Evolutionary conservation across 2,329 filamentous ascomycete genomes (phyloP).

Genomic region (Neodidymelliopsis sp.): DNA sequence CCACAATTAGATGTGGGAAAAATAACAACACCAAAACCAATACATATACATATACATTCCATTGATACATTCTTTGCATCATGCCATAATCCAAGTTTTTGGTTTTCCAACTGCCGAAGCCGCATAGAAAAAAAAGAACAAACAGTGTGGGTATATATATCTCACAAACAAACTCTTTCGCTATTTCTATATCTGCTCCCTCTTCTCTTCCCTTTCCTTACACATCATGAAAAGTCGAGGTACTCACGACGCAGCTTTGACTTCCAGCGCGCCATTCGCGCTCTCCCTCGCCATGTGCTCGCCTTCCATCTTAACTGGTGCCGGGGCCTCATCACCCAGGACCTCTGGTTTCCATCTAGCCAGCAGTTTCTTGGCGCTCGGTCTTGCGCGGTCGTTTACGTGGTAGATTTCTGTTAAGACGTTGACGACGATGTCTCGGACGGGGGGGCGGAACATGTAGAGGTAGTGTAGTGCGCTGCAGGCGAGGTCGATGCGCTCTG

Average conservation of each 20-base stretch:
- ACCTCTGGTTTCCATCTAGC: conserved; percentile 63
- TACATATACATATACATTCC: too few relatives aligned
- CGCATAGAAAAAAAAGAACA: too few relatives aligned
- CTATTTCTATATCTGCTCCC: too few relatives aligned
- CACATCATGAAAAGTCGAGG: too few relatives aligned
- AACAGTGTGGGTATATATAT: too few relatives aligned
- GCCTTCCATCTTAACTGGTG: conserved; percentile 33
- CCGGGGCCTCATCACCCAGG: conserved; percentile 37
- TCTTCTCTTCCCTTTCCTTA: too few relatives aligned
- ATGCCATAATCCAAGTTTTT: too few relatives aligned
- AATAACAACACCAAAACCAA: too few relatives aligned
- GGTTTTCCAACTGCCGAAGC: too few relatives aligned
- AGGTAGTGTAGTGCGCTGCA: conserved; percentile 64
- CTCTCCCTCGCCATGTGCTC: conserved; percentile 29
- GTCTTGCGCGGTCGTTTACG: conserved; percentile 55
- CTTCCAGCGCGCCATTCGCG: conserved; percentile 39
- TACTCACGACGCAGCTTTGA: conserved; percentile 36
- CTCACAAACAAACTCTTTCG: too few relatives aligned
- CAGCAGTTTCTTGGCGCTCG: conserved; percentile 61
- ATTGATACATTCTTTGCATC: too few relatives aligned
- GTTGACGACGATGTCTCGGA: conserved; percentile 64
- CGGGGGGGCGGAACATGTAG: conserved; percentile 62
- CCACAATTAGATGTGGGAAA: too few relatives aligned
- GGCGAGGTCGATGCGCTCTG: conserved; percentile 67
- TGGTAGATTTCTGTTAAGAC: conserved; percentile 66